A percentile compares a stretch with the other conserved stretches of the same genome.
These are phyloP conservation scores for Termitomyces sp. DNA, from an alignment of 768 basidiomycete genomes.

Conservation along the genomic window DNA sequence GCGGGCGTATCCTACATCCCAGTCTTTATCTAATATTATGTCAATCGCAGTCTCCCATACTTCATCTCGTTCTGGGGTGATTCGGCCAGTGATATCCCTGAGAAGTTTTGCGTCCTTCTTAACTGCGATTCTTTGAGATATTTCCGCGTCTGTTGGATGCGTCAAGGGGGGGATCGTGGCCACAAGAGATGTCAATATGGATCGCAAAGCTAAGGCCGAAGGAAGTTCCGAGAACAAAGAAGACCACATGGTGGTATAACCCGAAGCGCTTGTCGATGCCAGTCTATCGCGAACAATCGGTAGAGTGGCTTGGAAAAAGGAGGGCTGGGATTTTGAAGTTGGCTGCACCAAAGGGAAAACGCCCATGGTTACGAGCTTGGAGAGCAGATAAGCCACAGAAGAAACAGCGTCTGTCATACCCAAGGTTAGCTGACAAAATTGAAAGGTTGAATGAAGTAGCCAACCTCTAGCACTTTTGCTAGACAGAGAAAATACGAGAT, in stretches of 20 bases:
- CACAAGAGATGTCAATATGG: slow-evolving; percentile 58
- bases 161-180: slow-evolving; percentile 37
- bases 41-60: slow-evolving; percentile 48
- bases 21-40: slow-evolving; percentile 52
- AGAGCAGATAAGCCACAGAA: slow-evolving; percentile 51
- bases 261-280: slow-evolving; percentile 14
- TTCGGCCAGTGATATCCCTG: slow-evolving; percentile 46
- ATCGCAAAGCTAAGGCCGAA: slow-evolving; percentile 50
- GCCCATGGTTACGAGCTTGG: slow-evolving; percentile 67
- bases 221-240: slow-evolving; percentile 42
- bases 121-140: slow-evolving; percentile 36
- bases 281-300: slow-evolving; percentile 45
- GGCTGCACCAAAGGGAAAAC: slow-evolving; percentile 55
- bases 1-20: slow-evolving; percentile 56
- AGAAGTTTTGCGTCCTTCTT: slow-evolving; percentile 57
- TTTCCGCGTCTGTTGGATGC: slow-evolving; percentile 23
- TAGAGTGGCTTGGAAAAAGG: slow-evolving; percentile 59
- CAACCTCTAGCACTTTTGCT: slow-evolving; percentile 36
- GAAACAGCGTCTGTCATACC: slow-evolving; percentile 30
- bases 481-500: slow-evolving; percentile 45
- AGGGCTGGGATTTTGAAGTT: slow-evolving; percentile 56
- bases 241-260: slow-evolving; percentile 52
- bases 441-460: slow-evolving; percentile 15
- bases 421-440: slow-evolving; percentile 3
- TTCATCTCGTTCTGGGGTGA: slow-evolving; percentile 39